These are phyloP conservation scores for Beauveria sp. DNA, from an alignment of 2,329 filamentous ascomycete genomes.

Conservation along the genomic window DNA sequence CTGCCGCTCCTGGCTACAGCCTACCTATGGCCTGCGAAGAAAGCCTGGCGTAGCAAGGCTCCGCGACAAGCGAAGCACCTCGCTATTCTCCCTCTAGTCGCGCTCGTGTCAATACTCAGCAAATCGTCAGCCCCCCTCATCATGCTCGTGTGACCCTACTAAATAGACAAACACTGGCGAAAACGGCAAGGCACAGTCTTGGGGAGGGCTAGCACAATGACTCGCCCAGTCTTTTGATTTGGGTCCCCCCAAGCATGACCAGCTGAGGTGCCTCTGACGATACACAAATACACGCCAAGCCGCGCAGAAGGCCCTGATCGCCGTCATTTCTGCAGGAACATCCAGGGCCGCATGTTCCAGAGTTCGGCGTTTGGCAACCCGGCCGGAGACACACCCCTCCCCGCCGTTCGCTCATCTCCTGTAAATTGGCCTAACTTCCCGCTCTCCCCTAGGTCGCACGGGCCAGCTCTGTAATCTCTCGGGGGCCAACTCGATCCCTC, in stretches of 20 bases:
- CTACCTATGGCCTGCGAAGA: neutral
- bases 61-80: neutral
- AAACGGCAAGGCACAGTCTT: neutral
- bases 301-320: neutral
- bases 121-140: neutral
- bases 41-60: neutral
- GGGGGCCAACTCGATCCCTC: neutral
- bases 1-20: neutral
- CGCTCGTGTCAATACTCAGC: neutral
- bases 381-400: neutral
- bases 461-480: conserved; percentile 5
- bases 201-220: neutral
- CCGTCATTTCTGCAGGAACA: neutral
- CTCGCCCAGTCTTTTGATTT: neutral
- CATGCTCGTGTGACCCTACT: neutral
- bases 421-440: conserved; percentile 8
- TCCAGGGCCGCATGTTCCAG: neutral
- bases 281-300: neutral
- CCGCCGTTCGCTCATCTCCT: conserved; percentile 7
- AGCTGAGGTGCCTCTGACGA: neutral
- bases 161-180: neutral
- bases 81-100: neutral
- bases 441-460: neutral
- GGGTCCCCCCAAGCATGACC: neutral
- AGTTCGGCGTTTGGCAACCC: neutral